Conservation (phyloP, 2,329 filamentous ascomycete species). For the Claviceps sp. region DNA sequence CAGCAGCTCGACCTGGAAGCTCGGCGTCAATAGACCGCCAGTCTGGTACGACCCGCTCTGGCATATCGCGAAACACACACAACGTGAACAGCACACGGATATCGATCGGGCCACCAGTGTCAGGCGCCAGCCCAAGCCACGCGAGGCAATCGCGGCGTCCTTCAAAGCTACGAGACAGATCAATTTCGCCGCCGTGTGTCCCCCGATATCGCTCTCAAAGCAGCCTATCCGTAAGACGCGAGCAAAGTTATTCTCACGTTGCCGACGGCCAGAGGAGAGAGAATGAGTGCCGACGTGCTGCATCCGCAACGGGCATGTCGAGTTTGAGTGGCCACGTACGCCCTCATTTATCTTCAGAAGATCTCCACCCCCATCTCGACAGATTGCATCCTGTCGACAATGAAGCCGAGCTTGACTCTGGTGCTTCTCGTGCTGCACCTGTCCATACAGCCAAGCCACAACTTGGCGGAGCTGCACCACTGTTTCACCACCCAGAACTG, state of each 20-base stretch:
- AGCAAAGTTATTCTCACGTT: background rate
- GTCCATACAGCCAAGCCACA: background rate
- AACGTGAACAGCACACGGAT: background rate
- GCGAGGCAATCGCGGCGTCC: background rate
- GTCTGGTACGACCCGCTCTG: background rate
- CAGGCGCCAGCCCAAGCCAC: background rate
- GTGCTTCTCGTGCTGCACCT: background rate
- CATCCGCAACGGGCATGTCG: background rate
- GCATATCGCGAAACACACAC: background rate
- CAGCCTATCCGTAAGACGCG: background rate
- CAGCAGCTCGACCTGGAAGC: background rate
- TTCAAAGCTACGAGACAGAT: background rate
- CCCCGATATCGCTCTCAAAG: conserved; percentile 6
- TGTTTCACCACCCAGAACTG: background rate
- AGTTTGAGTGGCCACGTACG: background rate
- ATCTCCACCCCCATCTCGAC: background rate
- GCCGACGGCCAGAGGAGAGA: background rate
- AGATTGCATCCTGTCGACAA: background rate
- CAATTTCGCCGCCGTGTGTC: conserved; percentile 6
- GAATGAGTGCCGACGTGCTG: background rate
- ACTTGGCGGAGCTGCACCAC: background rate
- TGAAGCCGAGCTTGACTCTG: background rate
- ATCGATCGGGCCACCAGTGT: background rate
- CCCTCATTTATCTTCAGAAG: background rate
- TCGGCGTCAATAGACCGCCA: background rate